phyloP scores from a whole-genome alignment of 345 rosid species.

The Pelargonium nanum region DNA sequence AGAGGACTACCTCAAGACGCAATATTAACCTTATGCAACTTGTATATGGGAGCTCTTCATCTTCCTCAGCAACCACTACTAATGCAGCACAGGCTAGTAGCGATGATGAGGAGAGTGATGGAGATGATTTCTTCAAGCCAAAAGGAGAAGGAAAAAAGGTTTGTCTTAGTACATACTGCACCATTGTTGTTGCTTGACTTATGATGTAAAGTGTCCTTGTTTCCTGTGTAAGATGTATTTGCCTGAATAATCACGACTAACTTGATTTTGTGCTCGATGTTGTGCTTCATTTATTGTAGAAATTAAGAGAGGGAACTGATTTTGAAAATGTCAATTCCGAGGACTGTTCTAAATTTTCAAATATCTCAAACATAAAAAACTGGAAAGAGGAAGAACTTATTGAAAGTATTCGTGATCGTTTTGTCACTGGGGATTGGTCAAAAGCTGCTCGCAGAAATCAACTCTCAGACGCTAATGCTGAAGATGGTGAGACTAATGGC shows the following conservation, averaged over 20 bases:
- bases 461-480: constrained; percentile 19
- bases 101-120: constrained; percentile 54
- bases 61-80: constrained; percentile 22
- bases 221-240: not conserved
- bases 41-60: constrained; percentile 57
- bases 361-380: constrained; percentile 33
- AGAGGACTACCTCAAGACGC: constrained; percentile 43
- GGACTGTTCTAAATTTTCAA: constrained; percentile 67
- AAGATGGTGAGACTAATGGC: constrained; percentile 13
- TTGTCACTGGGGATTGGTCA: constrained; percentile 87
- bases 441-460: constrained; percentile 58
- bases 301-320: constrained; percentile 31
- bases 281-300: constrained; percentile 35
- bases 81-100: constrained; percentile 30
- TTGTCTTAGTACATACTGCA: constrained; percentile 9
- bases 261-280: not conserved
- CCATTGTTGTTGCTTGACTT: constrained; percentile 4
- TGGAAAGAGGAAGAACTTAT: constrained; percentile 59
- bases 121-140: constrained; percentile 74
- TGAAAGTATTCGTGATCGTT: constrained; percentile 73
- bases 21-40: constrained; percentile 60
- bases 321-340: constrained; percentile 33
- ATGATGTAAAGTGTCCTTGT: not conserved
- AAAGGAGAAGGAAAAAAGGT: constrained; percentile 73
- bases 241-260: not conserved